Conservation (phyloP, 257 asterid species). For the Parsonsia alboflavescens region DNA sequence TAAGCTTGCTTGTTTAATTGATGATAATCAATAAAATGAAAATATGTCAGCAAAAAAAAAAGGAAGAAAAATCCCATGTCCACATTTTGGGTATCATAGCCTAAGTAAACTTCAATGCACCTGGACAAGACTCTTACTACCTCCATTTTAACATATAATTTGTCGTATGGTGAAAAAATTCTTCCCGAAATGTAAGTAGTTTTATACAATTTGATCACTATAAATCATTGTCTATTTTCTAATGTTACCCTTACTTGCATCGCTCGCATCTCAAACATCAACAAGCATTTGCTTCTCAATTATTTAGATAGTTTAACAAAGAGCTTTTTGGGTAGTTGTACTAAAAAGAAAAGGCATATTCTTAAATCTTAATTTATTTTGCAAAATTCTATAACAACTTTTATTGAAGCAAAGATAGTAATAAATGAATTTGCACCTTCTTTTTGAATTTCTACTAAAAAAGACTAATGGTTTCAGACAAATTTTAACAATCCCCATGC, state of each 20-base stretch:
- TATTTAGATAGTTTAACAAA: background rate
- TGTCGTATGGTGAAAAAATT: background rate
- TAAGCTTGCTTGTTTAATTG: background rate
- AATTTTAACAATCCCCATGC: background rate
- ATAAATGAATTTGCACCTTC: background rate
- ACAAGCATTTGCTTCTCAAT: background rate
- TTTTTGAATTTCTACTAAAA: background rate
- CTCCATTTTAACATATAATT: background rate
- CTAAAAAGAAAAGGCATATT: background rate
- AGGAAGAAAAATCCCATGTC: background rate
- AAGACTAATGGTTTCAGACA: background rate
- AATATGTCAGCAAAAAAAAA: background rate
- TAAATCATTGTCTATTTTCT: background rate
- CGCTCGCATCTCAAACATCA: background rate
- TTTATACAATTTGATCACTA: no score
- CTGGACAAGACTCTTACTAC: constrained; percentile 2
- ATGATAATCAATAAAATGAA: constrained; percentile 4
- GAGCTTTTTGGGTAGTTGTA: background rate
- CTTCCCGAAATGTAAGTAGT: background rate
- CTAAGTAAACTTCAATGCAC: background rate
- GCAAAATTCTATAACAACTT: background rate
- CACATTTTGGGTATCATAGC: background rate
- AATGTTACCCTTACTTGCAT: background rate
- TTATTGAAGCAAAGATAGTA: background rate
- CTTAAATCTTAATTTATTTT: no score